Evolutionary conservation across 768 basidiomycete species (phyloP).

Genomic region (Lactarius hatsudake): DNA sequence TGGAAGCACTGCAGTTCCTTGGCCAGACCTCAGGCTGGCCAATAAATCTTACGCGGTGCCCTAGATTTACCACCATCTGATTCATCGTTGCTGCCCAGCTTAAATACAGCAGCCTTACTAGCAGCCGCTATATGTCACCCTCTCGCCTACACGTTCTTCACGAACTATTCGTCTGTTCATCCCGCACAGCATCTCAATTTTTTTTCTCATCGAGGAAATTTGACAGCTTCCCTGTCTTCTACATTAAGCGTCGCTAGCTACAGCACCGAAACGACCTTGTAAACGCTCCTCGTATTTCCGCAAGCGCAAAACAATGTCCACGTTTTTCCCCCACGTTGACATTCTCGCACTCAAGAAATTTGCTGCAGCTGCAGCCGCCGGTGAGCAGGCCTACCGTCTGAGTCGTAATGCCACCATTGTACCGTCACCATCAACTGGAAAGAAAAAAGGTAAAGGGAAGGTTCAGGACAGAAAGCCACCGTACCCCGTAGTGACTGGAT

Average conservation of each 20-base stretch:
- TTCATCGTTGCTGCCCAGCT: not conserved
- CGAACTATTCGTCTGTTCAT: conserved; percentile 1
- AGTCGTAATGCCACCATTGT: conserved; percentile 19
- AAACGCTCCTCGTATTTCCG: conserved; percentile 2
- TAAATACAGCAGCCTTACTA: not conserved
- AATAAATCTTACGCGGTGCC: not conserved
- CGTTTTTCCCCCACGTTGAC: conserved; percentile 34
- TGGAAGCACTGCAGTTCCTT: not conserved
- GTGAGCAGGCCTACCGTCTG: conserved; percentile 28
- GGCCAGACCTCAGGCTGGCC: not conserved
- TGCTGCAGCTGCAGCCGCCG: conserved; percentile 30
- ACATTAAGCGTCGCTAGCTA: not conserved
- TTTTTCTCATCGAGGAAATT: not conserved
- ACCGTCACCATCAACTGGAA: not conserved
- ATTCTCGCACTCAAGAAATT: conserved; percentile 32
- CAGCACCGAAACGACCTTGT: not conserved
- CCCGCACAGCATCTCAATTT: not conserved
- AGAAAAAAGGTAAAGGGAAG: conserved; percentile 21
- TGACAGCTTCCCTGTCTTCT: not conserved
- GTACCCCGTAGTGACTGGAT: conserved; percentile 29
- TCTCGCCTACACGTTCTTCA: not conserved
- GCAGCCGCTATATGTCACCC: conserved; percentile 13
- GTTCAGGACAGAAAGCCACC: conserved; percentile 16
- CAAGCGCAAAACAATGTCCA: conserved; percentile 20
- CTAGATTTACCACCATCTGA: not conserved